phyloP scores from a whole-genome alignment of 2,329 filamentous ascomycete species.

The Penicillium hesseltinei region DNA sequence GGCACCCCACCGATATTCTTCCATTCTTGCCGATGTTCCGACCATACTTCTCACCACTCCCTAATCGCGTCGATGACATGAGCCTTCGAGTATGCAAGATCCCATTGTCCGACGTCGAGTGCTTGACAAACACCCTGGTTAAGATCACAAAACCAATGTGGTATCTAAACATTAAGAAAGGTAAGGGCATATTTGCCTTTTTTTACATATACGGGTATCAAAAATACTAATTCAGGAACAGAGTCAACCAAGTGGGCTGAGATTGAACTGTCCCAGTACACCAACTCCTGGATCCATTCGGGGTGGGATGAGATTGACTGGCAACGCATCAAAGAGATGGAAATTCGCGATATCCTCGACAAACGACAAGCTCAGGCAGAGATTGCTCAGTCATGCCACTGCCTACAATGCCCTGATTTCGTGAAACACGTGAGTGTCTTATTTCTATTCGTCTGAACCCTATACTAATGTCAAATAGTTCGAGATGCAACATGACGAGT shows the following conservation, averaged over 20 bases:
- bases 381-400: constrained; percentile 63
- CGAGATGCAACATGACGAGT: constrained; percentile 94
- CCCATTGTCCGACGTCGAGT: constrained; percentile 76
- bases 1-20: constrained; percentile 79
- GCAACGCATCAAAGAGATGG: constrained; percentile 75
- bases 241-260: constrained; percentile 61
- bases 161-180: constrained; percentile 51
- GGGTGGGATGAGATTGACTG: constrained; percentile 85
- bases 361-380: constrained; percentile 64
- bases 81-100: constrained; percentile 67
- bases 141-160: constrained; percentile 51
- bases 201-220: constrained; percentile 2
- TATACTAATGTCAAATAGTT: constrained; percentile 55
- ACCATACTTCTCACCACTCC: constrained; percentile 64
- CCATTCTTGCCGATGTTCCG: constrained; percentile 76
- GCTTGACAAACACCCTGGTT: constrained; percentile 68
- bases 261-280: constrained; percentile 66
- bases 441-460: background rate
- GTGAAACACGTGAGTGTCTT: constrained; percentile 72
- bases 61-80: constrained; percentile 65
- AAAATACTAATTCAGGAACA: constrained; percentile 20
- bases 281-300: constrained; percentile 68
- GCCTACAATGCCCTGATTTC: constrained; percentile 72
- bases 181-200: constrained; percentile 27
- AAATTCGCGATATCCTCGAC: constrained; percentile 74